Conservation (phyloP, 2,329 filamentous ascomycete species). For the Penicillium sp. region DNA sequence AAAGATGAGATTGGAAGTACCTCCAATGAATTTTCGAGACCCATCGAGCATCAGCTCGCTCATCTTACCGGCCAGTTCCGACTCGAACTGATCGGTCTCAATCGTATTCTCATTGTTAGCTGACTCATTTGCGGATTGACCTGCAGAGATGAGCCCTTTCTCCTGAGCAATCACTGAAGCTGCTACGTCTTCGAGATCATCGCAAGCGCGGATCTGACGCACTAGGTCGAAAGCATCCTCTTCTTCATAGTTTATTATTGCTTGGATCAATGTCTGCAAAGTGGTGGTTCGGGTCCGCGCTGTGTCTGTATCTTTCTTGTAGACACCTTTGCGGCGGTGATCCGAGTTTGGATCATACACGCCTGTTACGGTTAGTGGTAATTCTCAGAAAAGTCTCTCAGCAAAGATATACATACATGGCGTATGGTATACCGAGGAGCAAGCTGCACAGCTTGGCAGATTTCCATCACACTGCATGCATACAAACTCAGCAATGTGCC, state of each 20-base stretch:
- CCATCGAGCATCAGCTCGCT: constrained; percentile 84
- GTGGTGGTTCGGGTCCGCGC: constrained; percentile 84
- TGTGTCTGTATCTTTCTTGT: constrained; percentile 87
- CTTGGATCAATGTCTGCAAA: constrained; percentile 85
- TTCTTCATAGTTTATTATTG: constrained; percentile 85
- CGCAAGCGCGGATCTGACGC: constrained; percentile 81
- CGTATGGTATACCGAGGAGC: constrained; percentile 76
- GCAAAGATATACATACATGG: constrained; percentile 32
- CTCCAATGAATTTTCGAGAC: constrained; percentile 84
- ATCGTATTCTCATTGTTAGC: constrained; percentile 40
- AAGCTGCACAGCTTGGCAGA: constrained; percentile 88
- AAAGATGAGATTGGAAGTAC: constrained; percentile 89
- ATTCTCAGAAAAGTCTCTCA: background rate
- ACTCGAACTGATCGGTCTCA: constrained; percentile 58
- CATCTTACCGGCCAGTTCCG: constrained; percentile 86
- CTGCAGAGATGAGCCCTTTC: constrained; percentile 44
- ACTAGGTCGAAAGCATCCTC: constrained; percentile 79
- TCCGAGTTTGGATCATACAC: constrained; percentile 96
- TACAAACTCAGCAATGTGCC: constrained; percentile 6
- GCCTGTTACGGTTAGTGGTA: constrained; percentile 54
- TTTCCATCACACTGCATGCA: constrained; percentile 74
- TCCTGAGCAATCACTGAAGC: constrained; percentile 56
- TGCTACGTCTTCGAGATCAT: constrained; percentile 64
- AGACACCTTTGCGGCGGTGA: constrained; percentile 92
- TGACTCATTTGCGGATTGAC: constrained; percentile 28